These are phyloP conservation scores for Aspergillus egyptiacus DNA, from an alignment of 495 filamentous ascomycete species.

Conservation along the genomic window DNA sequence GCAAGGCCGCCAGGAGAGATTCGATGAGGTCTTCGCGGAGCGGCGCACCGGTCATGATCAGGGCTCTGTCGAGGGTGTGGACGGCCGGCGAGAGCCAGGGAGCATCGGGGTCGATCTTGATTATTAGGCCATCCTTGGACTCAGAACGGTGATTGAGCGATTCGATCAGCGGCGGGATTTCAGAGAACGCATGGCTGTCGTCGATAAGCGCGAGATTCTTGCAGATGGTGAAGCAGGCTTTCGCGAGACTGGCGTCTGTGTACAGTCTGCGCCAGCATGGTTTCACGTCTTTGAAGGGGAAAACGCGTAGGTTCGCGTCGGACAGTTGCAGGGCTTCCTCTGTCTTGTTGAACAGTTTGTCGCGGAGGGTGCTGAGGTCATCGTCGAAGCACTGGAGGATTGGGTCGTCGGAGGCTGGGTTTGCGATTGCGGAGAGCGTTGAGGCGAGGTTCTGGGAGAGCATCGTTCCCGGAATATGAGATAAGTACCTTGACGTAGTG, in stretches of 20 bases:
- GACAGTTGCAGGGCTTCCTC: slow-evolving; percentile 39
- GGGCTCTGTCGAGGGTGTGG: slow-evolving; percentile 63
- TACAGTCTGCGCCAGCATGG: slow-evolving; percentile 70
- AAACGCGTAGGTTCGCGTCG: slow-evolving; percentile 64
- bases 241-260: slow-evolving; percentile 68
- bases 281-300: slow-evolving; percentile 69
- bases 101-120: slow-evolving; percentile 17
- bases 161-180: slow-evolving; percentile 11
- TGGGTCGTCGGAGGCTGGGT: slow-evolving; percentile 32
- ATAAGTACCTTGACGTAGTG: neutral
- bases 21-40: slow-evolving; percentile 58
- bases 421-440: slow-evolving; percentile 27
- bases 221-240: slow-evolving; percentile 43
- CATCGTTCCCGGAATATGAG: slow-evolving; percentile 14
- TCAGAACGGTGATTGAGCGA: slow-evolving; percentile 9
- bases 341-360: slow-evolving; percentile 31
- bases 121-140: neutral
- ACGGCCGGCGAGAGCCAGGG: slow-evolving; percentile 46
- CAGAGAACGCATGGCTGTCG: neutral
- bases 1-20: slow-evolving; percentile 25
- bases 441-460: slow-evolving; percentile 16
- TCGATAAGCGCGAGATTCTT: slow-evolving; percentile 15
- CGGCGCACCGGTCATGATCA: slow-evolving; percentile 76
- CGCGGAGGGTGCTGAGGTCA: slow-evolving; percentile 18
- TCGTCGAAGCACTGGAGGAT: slow-evolving; percentile 37